Conservation (phyloP, 2,329 filamentous ascomycete genomes). For the Ophiocordyceps camponoti-leonardi region DNA sequence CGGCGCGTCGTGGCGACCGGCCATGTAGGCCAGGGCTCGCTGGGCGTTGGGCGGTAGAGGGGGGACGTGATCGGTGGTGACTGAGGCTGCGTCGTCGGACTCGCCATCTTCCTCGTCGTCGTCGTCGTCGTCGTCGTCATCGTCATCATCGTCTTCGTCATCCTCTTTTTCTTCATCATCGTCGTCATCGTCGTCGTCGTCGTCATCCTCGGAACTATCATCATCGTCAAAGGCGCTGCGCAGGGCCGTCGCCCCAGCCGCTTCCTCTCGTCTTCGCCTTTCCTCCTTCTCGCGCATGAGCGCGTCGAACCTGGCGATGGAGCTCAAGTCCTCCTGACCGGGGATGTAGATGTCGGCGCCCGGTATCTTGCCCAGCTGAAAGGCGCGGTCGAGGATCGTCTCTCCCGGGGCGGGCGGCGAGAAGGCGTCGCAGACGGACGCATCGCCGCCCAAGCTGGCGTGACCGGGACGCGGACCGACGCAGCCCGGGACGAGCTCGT, state of each 20-base stretch:
- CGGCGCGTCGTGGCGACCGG: slow-evolving; percentile 21
- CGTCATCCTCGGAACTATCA: slow-evolving; percentile 24
- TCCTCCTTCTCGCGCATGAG: slow-evolving; percentile 45
- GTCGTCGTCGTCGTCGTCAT: slow-evolving; percentile 18
- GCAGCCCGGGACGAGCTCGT: slow-evolving; percentile 44
- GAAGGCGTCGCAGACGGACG: slow-evolving; percentile 22
- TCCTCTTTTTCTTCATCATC: slow-evolving; percentile 17
- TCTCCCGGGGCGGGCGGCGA: slow-evolving; percentile 39
- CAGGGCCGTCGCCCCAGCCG: slow-evolving; percentile 14
- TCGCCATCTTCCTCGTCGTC: slow-evolving; percentile 22
- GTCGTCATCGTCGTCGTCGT: slow-evolving; percentile 20
- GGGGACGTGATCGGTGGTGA: slow-evolving; percentile 11
- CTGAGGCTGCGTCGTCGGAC: slow-evolving; percentile 20
- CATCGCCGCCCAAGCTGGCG: slow-evolving; percentile 27
- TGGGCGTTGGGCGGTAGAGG: slow-evolving; percentile 29
- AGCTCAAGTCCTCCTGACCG: slow-evolving; percentile 46
- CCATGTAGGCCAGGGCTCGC: slow-evolving; percentile 32
- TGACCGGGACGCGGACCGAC: slow-evolving; percentile 31
- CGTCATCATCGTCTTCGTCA: slow-evolving; percentile 19
- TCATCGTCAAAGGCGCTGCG: slow-evolving; percentile 35
- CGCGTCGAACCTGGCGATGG: slow-evolving; percentile 47
- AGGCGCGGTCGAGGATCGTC: slow-evolving; percentile 50
- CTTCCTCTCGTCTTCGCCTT: slow-evolving; percentile 22
- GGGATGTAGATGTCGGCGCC: slow-evolving; percentile 35
- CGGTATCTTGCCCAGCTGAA: slow-evolving; percentile 45